phyloP scores from a whole-genome alignment of 352 stramenopile genomes.

The Bremia lactucae region DNA sequence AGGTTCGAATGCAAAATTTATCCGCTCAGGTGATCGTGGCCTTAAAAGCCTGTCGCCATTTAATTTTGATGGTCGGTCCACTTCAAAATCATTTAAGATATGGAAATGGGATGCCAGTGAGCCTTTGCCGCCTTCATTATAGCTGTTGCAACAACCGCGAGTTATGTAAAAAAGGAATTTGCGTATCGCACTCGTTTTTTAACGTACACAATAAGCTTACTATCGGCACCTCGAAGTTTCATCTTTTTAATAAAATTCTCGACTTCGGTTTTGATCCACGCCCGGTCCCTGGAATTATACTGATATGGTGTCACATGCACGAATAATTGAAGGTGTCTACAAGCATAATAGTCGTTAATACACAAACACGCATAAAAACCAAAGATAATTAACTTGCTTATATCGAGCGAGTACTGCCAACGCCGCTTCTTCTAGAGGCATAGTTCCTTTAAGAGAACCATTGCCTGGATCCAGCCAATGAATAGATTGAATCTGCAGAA shows the following conservation, averaged over 20 bases:
- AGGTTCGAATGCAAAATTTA: too few species aligned
- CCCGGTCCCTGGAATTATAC: conserved; percentile 28
- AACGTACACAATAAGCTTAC: conserved; percentile 36
- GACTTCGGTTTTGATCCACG: conserved; percentile 49
- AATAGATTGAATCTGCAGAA: conserved; percentile 39
- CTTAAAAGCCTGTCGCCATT: conserved; percentile 23
- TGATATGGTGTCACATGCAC: conserved; percentile 66
- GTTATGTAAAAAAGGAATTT: not conserved
- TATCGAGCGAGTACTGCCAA: conserved; percentile 27
- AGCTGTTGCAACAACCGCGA: conserved; percentile 19
- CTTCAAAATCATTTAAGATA: conserved; percentile 31
- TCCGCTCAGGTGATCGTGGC: too few species aligned
- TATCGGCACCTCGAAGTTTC: conserved; percentile 15
- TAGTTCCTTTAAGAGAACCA: conserved; percentile 27
- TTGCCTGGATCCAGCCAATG: conserved; percentile 61
- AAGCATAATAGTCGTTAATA: not conserved
- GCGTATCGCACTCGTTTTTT: not conserved
- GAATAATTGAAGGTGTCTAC: conserved; percentile 28
- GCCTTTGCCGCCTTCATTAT: conserved; percentile 23
- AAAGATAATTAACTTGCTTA: conserved; percentile 11
- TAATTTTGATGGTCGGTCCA: conserved; percentile 9
- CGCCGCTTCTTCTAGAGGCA: conserved; percentile 27
- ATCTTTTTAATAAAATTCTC: conserved; percentile 34
- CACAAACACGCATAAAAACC: not conserved
- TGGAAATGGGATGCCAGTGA: conserved; percentile 31